Base-by-base conservation (phyloP, 768 basidiomycete genomes). In the Tricholoma saponaceum region DNA sequence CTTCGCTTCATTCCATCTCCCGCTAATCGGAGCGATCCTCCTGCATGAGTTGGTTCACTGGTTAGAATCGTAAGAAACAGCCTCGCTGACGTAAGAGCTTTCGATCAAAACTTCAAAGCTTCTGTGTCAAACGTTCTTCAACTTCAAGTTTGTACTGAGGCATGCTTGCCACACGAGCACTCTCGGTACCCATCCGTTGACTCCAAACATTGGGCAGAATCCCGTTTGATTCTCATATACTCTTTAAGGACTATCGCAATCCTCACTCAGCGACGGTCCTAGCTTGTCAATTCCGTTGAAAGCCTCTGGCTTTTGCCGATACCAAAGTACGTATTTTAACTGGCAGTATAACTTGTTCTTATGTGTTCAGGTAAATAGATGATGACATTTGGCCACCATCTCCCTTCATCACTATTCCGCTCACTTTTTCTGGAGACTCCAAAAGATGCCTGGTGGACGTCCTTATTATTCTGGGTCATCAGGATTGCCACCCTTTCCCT, bases 401-500 rank as follows among this genome's bases (percentile, higher is more conserved):
- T 55, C 47, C 44, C 52, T 30, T 20, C 26, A 14, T 59, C 60
- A 12, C 37, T 69, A 28, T 51, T 62, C 62, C 66, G 60, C 52
- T 67, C 39, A 56, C 47, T 77, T 46, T 56, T 76, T 37, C 62
- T 74, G n/a, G 69, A 69, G 20, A 66, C 68, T 32, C 65, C 72
- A 30, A 60, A 66, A 58, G 58, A 65, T 46, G 56, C 66, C 22
- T 77, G 75, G 63, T 78, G 76, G 70, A 66, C 79, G 14, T 67
- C 72, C 8, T 56, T 81, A 46, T 62, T 81, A 30, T 65, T 79
- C 47, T 86, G 82, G 82, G 54, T 80, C 52, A 65, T 82, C 20
- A 76, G 84, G 62, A 65, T 84, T 55, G 60, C 80, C 50, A 78
- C 79, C 6, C 73, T 89, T 60, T 81, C 79, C 20, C 75, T 89